These are phyloP conservation scores for Amanita exitialis DNA, from an alignment of 768 basidiomycete genomes.

Conservation along the genomic window DNA sequence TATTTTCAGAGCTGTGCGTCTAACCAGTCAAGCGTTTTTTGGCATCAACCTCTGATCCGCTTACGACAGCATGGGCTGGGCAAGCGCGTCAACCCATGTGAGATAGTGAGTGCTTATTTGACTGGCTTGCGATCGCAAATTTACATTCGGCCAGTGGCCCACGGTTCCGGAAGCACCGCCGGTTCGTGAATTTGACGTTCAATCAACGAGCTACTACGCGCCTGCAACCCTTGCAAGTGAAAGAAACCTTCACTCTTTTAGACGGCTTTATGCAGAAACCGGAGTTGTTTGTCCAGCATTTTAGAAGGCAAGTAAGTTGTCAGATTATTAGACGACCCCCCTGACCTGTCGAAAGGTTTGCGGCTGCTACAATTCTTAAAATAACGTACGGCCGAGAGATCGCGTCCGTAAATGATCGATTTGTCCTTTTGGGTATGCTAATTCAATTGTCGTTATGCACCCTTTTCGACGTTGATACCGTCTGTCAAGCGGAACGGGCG, in stretches of 20 bases:
- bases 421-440: constrained; percentile 31
- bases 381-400: constrained; percentile 39
- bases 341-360: constrained; percentile 22
- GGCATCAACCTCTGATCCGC: constrained; percentile 4
- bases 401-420: constrained; percentile 30
- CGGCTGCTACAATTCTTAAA: constrained; percentile 36
- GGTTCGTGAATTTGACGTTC: constrained; percentile 39
- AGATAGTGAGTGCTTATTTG: constrained; percentile 28
- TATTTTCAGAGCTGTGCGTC: constrained; percentile 36
- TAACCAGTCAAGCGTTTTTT: not conserved
- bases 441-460: not conserved
- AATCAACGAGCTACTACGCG: constrained; percentile 29
- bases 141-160: constrained; percentile 25
- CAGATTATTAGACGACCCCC: not conserved
- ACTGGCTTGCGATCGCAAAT: not conserved
- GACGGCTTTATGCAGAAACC: constrained; percentile 28
- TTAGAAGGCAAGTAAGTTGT: constrained; percentile 24
- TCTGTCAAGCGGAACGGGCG: constrained; percentile 30
- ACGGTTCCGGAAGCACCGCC: constrained; percentile 42
- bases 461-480: constrained; percentile 5
- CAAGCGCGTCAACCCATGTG: constrained; percentile 33
- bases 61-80: constrained; percentile 36
- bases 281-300: constrained; percentile 28
- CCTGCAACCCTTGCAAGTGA: constrained; percentile 32
- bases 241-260: constrained; percentile 31